Percentiles rank a stretch among this genome's conserved stretches.
These are phyloP conservation scores for Lanmaoa rubissima DNA, from an alignment of 768 basidiomycete genomes.

Conservation along the genomic window DNA sequence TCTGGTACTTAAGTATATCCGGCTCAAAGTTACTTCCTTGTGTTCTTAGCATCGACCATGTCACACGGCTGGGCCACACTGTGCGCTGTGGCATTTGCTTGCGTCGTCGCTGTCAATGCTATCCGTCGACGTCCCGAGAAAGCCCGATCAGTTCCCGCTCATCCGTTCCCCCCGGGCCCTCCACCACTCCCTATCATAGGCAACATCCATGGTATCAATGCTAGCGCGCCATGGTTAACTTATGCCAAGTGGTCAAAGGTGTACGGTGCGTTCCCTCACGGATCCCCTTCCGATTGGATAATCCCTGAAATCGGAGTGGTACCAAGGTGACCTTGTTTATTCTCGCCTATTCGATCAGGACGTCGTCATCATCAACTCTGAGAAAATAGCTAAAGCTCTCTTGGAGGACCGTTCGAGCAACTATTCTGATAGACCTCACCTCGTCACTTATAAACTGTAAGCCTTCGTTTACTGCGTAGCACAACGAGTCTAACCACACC, in stretches of 20 bases:
- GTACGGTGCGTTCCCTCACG: slow-evolving; percentile 2
- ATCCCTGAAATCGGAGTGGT: background rate
- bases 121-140: background rate
- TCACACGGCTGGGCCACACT: background rate
- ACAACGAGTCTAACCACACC: background rate
- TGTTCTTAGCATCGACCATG: background rate
- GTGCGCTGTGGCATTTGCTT: background rate
- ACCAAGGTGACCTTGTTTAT: slow-evolving; percentile 15
- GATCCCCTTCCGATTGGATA: background rate
- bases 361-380: slow-evolving; percentile 14
- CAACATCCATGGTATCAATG: slow-evolving; percentile 10
- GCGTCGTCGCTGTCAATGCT: background rate
- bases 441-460: slow-evolving; percentile 16
- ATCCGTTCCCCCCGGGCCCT: slow-evolving; percentile 13
- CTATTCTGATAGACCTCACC: slow-evolving; percentile 18
- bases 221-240: slow-evolving; percentile 11
- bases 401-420: slow-evolving; percentile 20
- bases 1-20: too few species aligned
- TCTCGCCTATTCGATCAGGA: slow-evolving; percentile 11
- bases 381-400: slow-evolving; percentile 11
- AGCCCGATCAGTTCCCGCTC: background rate
- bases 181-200: slow-evolving; percentile 16
- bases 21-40: background rate
- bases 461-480: background rate
- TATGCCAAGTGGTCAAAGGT: slow-evolving; percentile 13